Percentiles rank a stretch among this genome's conserved stretches.
Evolutionary conservation across 768 basidiomycete genomes (phyloP).

Genomic region (Postia placenta): DNA sequence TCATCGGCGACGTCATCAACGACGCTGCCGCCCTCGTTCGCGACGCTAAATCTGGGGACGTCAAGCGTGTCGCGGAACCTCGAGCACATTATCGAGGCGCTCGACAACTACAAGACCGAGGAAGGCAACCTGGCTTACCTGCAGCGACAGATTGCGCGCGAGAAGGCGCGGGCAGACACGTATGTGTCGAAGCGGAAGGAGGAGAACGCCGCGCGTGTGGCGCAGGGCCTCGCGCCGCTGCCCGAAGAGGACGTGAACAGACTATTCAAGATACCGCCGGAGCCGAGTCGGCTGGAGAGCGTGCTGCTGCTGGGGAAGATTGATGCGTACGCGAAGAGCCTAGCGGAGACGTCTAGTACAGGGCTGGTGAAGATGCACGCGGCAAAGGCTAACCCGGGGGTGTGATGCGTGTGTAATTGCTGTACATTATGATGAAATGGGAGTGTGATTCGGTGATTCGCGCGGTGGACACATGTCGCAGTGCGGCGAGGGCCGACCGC

Average conservation of each 20-base stretch:
- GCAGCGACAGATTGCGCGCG: slow-evolving; percentile 81
- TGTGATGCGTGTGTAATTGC: slow-evolving; percentile 1
- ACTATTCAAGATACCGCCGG: slow-evolving; percentile 82
- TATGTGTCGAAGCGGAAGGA: slow-evolving; percentile 83
- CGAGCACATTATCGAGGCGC: slow-evolving; percentile 78
- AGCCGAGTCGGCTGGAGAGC: slow-evolving; percentile 85
- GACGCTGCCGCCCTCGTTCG: slow-evolving; percentile 57
- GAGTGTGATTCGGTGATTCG: neutral
- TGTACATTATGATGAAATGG: neutral
- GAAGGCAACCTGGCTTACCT: slow-evolving; percentile 90
- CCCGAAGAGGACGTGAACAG: slow-evolving; percentile 84
- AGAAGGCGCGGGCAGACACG: slow-evolving; percentile 72
- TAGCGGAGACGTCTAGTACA: slow-evolving; percentile 55
- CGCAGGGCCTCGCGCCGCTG: slow-evolving; percentile 78
- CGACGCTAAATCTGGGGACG: slow-evolving; percentile 64
- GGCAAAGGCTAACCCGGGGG: slow-evolving; percentile 35
- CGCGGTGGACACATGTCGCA: neutral
- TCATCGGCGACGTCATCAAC: slow-evolving; percentile 31
- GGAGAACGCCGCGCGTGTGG: slow-evolving; percentile 73
- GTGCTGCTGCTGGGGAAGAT: slow-evolving; percentile 83
- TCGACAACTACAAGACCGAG: slow-evolving; percentile 84
- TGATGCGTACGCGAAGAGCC: slow-evolving; percentile 75
- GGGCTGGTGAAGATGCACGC: slow-evolving; percentile 85
- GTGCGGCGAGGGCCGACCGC: neutral
- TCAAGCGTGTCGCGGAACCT: slow-evolving; percentile 68